A percentile compares a stretch with the other conserved stretches of the same genome.
phyloP scores from a whole-genome alignment of 2,329 filamentous ascomycete genomes.

The Arthrobotrys sinensis region DNA sequence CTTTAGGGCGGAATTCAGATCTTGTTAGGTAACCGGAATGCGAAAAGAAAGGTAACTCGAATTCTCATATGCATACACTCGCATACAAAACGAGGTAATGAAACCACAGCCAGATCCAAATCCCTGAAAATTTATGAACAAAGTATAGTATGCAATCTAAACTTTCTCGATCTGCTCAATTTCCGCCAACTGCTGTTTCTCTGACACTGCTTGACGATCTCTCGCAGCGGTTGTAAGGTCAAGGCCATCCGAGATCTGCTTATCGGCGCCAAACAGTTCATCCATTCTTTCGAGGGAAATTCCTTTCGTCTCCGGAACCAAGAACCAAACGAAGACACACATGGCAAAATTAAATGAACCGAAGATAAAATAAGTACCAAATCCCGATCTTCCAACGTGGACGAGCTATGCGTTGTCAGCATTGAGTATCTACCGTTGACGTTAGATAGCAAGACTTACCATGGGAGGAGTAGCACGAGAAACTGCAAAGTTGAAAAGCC shows the following conservation, averaged over 20 bases:
- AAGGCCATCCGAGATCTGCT: conserved; percentile 22
- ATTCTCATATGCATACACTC: no score
- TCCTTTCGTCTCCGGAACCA: conserved; percentile 79
- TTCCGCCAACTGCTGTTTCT: conserved; percentile 41
- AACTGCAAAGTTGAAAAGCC: conserved; percentile 82
- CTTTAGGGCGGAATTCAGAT: no score
- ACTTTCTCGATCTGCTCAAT: conserved; percentile 42
- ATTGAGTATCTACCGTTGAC: neutral
- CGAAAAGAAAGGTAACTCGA: no score
- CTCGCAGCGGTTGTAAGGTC: conserved; percentile 43
- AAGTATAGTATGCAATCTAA: neutral
- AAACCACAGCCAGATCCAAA: no score
- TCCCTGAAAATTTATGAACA: no score
- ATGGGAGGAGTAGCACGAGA: conserved; percentile 78
- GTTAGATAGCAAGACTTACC: conserved; percentile 70
- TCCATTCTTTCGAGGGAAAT: conserved; percentile 67
- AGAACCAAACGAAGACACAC: conserved; percentile 72
- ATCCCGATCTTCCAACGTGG: conserved; percentile 68
- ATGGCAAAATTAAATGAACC: conserved; percentile 77
- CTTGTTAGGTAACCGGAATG: no score
- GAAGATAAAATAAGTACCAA: conserved; percentile 79
- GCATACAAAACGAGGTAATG: no score
- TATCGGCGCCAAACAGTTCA: conserved; percentile 64
- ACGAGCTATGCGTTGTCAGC: conserved; percentile 63
- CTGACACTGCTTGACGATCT: conserved; percentile 21